Percentiles rank a stretch among this genome's conserved stretches.
Evolutionary conservation across 2,329 filamentous ascomycete species (phyloP).

Genomic region (Phialophora chinensis): DNA sequence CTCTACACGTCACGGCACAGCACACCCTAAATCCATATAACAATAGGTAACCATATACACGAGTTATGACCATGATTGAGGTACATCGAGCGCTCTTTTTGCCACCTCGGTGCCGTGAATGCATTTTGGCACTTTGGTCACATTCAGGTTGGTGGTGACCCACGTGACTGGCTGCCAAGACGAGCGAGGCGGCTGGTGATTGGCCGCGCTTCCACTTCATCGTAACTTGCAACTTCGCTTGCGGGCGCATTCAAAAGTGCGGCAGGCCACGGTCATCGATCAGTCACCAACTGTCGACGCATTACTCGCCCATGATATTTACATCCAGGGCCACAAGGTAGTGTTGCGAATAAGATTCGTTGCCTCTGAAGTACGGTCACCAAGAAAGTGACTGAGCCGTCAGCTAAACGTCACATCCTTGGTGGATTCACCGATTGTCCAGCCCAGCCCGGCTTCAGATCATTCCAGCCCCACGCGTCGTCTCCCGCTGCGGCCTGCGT

Average conservation of each 20-base stretch:
- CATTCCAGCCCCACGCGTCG: background rate
- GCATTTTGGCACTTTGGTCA: background rate
- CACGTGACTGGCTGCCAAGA: slow-evolving; percentile 11
- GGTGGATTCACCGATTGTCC: slow-evolving; percentile 11
- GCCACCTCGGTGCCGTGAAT: background rate
- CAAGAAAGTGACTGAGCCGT: background rate
- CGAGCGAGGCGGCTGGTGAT: background rate
- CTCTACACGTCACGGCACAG: background rate
- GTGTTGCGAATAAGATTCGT: background rate
- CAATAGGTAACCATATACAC: background rate
- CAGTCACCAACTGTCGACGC: background rate
- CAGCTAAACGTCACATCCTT: background rate
- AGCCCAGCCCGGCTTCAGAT: slow-evolving; percentile 4
- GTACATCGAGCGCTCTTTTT: background rate
- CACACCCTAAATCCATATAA: background rate
- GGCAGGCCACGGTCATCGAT: slow-evolving; percentile 4
- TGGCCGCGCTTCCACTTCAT: slow-evolving; percentile 11
- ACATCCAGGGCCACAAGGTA: background rate
- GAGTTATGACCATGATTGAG: background rate
- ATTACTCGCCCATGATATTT: background rate
- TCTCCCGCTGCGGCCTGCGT: background rate
- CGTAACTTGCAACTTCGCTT: slow-evolving; percentile 14
- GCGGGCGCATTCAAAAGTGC: slow-evolving; percentile 18
- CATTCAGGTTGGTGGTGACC: background rate
- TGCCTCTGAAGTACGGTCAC: background rate